Evolutionary conservation across 2,329 filamentous ascomycete species (phyloP).

Genomic region (Rhinocladiella mackenziei): DNA sequence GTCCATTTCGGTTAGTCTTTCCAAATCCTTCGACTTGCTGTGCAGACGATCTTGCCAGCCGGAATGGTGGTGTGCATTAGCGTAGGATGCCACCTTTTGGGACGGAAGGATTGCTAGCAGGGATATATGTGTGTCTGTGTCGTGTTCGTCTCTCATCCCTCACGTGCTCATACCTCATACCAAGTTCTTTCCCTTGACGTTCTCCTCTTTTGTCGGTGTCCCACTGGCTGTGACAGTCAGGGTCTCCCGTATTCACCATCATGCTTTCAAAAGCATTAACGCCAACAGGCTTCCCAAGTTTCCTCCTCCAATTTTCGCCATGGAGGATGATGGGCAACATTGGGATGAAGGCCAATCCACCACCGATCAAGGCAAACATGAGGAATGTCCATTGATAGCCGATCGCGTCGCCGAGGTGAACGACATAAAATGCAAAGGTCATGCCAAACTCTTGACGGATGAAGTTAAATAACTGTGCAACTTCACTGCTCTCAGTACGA

Average conservation of each 20-base stretch:
- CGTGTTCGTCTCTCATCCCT: too few species aligned
- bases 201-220: too few species aligned
- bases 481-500: conserved; percentile 25
- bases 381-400: conserved; percentile 26
- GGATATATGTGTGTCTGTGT: too few species aligned
- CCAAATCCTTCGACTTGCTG: too few species aligned
- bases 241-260: not conserved
- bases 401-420: conserved; percentile 22
- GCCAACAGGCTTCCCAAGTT: conserved; percentile 13
- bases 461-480: conserved; percentile 30
- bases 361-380: conserved; percentile 23
- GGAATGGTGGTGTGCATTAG: too few species aligned
- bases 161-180: too few species aligned
- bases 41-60: too few species aligned
- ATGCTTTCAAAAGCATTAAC: conserved; percentile 13
- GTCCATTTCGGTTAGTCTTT: not conserved
- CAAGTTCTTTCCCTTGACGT: too few species aligned
- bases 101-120: too few species aligned
- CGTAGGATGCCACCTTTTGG: too few species aligned
- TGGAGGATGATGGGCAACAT: conserved; percentile 23
- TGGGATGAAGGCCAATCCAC: conserved; percentile 23
- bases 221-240: too few species aligned
- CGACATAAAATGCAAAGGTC: conserved; percentile 31
- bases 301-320: conserved; percentile 18
- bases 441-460: conserved; percentile 29